Evolutionary conservation across 177 flowering plant species (phyloP), one percentile per base, ranked within the genome.

Genomic region (Vitis hybrid): DNA sequence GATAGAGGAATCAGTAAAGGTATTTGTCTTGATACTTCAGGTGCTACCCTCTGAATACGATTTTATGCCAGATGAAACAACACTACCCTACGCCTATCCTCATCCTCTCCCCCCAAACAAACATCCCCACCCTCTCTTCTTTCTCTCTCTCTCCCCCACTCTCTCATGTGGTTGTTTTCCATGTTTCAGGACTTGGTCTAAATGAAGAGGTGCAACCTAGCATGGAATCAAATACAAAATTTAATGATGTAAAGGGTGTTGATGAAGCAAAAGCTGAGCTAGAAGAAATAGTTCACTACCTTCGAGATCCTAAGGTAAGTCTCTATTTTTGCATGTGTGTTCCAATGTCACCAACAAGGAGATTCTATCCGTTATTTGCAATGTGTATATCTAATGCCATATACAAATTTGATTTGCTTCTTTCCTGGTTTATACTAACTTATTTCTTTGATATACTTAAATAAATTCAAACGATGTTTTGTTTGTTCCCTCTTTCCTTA

Each of bases 261-360:
- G 99, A 96, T 85, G 99, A 96, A 78, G 99, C 99, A 64, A 96
- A 96, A 80, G 84, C 91, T 63, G 99, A 96, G 85, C 82, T 96
- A 30, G 98, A 94, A 81, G 99, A 96, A 81, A 96, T 96, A 80
- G 98, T 96, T 74, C 98, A 96, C 74, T 96, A 96, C 78, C 97
- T 96, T 68, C 91, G 97, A 59, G 98, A 96, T 84, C 99, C 99
- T 6, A 93, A 94, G 97, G 99, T 90, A 72, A 69, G 17, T 56
- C 15, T 17, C 3, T 39, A 39, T 73, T 30, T 32, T 26, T 30
- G 30, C 23, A 39, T 69, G 18, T 2, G 48, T 58, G 11, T 54
- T 61, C 23, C 12, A 60, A 26, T 17, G 51, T 6, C 21, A 51
- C 51, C 45, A 39, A 7, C 45, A 39, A 39, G 6, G 45, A 39